Evolutionary conservation across 2,329 filamentous ascomycete genomes (phyloP), one percentile per base, ranked within the genome.

Genomic region (Triangularia verruculosa): DNA sequence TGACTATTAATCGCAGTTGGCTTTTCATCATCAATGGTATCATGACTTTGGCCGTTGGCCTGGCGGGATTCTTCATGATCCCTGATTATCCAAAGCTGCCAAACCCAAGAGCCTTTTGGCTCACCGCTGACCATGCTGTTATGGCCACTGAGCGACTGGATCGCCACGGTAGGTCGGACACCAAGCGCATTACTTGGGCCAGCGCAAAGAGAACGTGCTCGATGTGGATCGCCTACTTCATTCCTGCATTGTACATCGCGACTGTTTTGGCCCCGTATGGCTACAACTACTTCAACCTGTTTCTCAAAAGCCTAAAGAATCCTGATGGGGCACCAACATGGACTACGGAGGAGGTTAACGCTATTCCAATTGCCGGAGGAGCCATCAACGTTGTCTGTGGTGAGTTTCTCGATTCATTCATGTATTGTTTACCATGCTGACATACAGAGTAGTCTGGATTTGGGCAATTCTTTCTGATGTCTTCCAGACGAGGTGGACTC

Each of bases 21-120:
- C 72, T 85, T 0, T 87, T 86, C 59, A 78, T 86, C 24, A 83
- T 86, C 52, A 84, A 86, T 64, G 83, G 80, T 1, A 74, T 84
- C 25, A 86, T 85, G 72, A 83, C 81, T 1, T 75, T 86, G 2
- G 78, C 80, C 0, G 78, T 85, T 9, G 82, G 82, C 0, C 59
- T 82, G 1, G 76, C 80, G 1, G 83, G 83, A 0, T 84, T 80
- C 67, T 70, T 84, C 47, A 78, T 85, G 28, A 66, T 77, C 25
- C 79, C 79, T 0, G 78, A 78, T 15, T 74, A 80, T 9, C 78
- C 79, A 0, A 78, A 77, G 34, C 72, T 70, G 2, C 74, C 77
- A 1, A 77, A 76, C 17, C 76, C 78, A 0, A 69, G 77, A 17
- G 77, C 78, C 3, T 75, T 78, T 64, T 83, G 80, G 80, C 81